Percentiles rank a stretch among this genome's conserved stretches.
Evolutionary conservation across 768 basidiomycete genomes (phyloP).

Genomic region (Neoboletus subvelutipes): DNA sequence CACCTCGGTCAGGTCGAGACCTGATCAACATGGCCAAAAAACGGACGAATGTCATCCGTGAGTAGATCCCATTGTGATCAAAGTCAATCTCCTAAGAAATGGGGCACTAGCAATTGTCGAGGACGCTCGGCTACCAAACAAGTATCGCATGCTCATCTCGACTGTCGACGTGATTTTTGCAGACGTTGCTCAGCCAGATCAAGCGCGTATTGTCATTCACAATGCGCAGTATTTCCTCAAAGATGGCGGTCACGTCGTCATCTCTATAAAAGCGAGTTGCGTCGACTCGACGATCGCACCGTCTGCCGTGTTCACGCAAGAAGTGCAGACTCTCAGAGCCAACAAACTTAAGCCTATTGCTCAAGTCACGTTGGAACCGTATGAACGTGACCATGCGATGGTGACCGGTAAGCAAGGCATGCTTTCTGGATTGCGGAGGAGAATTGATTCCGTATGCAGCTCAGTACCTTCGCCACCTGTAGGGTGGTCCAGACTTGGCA

Average conservation of each 20-base stretch:
- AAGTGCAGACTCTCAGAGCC: conserved; percentile 78
- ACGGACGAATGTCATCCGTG: conserved; percentile 97
- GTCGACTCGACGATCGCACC: conserved; percentile 95
- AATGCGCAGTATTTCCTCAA: conserved; percentile 97
- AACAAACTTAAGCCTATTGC: conserved; percentile 90
- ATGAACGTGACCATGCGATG: conserved; percentile 91
- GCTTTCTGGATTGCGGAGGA: background rate
- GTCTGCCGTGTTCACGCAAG: conserved; percentile 83
- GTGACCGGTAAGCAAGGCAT: conserved; percentile 59
- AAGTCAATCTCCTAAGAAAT: conserved; percentile 3
- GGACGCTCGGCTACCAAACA: conserved; percentile 94
- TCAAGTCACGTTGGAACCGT: conserved; percentile 93
- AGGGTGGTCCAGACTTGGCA: conserved; percentile 5
- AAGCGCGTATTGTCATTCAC: conserved; percentile 91
- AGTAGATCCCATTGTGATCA: conserved; percentile 29
- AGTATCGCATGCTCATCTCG: conserved; percentile 95
- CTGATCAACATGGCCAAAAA: conserved; percentile 99
- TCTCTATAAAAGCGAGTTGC: conserved; percentile 99
- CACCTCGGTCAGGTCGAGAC: conserved; percentile 93
- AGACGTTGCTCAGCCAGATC: conserved; percentile 97
- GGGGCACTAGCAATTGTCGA: conserved; percentile 79
- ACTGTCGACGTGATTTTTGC: conserved; percentile 98
- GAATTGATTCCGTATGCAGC: conserved; percentile 30
- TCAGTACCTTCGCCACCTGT: conserved; percentile 47
- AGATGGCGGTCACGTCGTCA: conserved; percentile 86